These are phyloP conservation scores for Chaetoscypha palmicola DNA, from an alignment of 2,329 filamentous ascomycete species.

Conservation along the genomic window DNA sequence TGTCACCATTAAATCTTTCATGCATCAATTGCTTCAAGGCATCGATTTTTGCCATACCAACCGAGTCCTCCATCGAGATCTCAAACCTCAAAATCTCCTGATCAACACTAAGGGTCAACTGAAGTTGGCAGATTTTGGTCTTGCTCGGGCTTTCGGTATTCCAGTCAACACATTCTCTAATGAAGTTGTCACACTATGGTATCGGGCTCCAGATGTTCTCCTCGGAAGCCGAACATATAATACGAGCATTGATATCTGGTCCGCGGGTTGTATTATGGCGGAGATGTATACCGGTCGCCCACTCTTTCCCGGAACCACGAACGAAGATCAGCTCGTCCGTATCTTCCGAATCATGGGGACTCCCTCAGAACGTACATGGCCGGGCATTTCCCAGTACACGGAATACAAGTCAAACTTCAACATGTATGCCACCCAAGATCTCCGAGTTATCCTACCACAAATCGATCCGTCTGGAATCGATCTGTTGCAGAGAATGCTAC, in stretches of 20 bases:
- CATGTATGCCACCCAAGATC: constrained; percentile 86
- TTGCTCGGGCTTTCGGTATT: constrained; percentile 91
- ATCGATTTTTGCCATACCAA: constrained; percentile 99
- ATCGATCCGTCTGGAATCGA: constrained; percentile 85
- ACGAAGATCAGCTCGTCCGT: constrained; percentile 93
- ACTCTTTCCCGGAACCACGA: constrained; percentile 93
- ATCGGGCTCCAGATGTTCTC: constrained; percentile 90
- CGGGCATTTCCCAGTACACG: constrained; percentile 88
- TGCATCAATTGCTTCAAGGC: constrained; percentile 92
- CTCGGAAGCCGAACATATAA: constrained; percentile 94
- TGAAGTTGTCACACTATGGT: constrained; percentile 96
- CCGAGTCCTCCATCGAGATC: constrained; percentile 85
- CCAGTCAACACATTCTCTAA: constrained; percentile 98
- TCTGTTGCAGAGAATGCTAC: constrained; percentile 82
- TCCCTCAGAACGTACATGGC: constrained; percentile 91
- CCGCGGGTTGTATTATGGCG: constrained; percentile 97
- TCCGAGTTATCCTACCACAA: constrained; percentile 79
- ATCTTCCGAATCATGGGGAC: constrained; percentile 99
- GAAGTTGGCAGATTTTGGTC: constrained; percentile 90
- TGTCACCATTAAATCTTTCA: constrained; percentile 93
- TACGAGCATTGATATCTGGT: constrained; percentile 99
- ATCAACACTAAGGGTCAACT: constrained; percentile 88
- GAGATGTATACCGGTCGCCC: constrained; percentile 98
- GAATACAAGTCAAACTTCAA: constrained; percentile 96
- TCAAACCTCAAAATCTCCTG: constrained; percentile 93